A percentile compares a stretch with the other conserved stretches of the same genome.
phyloP scores from a whole-genome alignment of 2,329 filamentous ascomycete species.

The Fusarium transvaalense region DNA sequence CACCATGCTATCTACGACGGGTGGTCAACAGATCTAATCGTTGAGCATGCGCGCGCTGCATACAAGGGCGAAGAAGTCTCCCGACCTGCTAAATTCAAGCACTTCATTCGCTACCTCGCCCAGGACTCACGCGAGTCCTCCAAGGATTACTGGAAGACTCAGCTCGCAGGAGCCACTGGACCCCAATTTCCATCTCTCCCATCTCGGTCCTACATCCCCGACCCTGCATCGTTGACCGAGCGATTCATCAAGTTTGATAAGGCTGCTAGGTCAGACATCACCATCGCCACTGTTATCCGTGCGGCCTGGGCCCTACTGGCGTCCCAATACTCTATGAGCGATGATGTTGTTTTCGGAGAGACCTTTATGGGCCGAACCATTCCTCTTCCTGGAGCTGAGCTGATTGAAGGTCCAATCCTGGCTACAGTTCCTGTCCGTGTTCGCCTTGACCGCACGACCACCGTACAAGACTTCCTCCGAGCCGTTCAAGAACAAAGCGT shows the following conservation, averaged over 20 bases:
- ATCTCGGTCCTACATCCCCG: slow-evolving; percentile 44
- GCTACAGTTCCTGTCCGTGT: slow-evolving; percentile 45
- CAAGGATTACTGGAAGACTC: slow-evolving; percentile 43
- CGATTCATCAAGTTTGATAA: slow-evolving; percentile 40
- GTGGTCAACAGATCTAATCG: slow-evolving; percentile 47
- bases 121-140: slow-evolving; percentile 39
- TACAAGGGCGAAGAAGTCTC: slow-evolving; percentile 38
- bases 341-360: slow-evolving; percentile 49
- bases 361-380: slow-evolving; percentile 49
- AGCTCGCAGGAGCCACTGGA: slow-evolving; percentile 43
- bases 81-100: slow-evolving; percentile 45
- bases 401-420: slow-evolving; percentile 50
- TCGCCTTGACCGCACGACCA: slow-evolving; percentile 41
- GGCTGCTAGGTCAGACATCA: slow-evolving; percentile 37
- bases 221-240: slow-evolving; percentile 38
- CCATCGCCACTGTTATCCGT: slow-evolving; percentile 44
- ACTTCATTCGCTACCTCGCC: slow-evolving; percentile 43
- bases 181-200: slow-evolving; percentile 45
- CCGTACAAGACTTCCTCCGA: slow-evolving; percentile 44
- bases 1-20: slow-evolving; percentile 53
- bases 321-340: slow-evolving; percentile 47
- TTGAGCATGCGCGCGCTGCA: slow-evolving; percentile 42
- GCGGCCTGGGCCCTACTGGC: slow-evolving; percentile 50
- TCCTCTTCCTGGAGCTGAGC: slow-evolving; percentile 47
- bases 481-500: slow-evolving; percentile 48